A percentile compares a stretch with the other conserved stretches of the same genome.
Evolutionary conservation across 345 rosid species (phyloP).

Genomic region (Sisymbrium irio): DNA sequence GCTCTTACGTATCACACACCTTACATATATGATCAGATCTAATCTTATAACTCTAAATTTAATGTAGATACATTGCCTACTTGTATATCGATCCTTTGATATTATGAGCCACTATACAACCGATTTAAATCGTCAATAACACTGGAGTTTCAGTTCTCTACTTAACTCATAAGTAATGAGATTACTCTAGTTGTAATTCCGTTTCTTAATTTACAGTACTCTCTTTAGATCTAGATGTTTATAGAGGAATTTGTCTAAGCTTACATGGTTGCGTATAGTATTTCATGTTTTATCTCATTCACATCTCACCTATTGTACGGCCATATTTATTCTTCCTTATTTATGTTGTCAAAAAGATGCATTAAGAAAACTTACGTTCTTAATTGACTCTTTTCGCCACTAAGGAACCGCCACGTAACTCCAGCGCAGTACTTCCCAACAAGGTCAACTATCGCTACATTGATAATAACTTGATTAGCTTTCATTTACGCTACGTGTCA

Average conservation of each 20-base stretch:
- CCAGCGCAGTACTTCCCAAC: not conserved
- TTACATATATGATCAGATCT: not conserved
- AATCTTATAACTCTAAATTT: not conserved
- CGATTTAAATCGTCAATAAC: not conserved
- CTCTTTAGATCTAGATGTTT: not conserved
- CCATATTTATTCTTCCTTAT: not conserved
- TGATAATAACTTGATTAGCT: constrained; percentile 1
- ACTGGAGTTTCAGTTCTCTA: not conserved
- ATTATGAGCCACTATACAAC: not conserved
- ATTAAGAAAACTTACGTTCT: not conserved
- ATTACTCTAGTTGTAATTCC: not conserved
- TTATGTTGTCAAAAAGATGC: not conserved
- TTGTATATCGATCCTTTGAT: not conserved
- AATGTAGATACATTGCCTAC: not conserved
- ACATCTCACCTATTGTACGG: constrained; percentile 1
- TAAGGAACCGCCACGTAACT: constrained; percentile 2
- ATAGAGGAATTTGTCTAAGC: not conserved
- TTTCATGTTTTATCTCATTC: not conserved
- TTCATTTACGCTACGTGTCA: not conserved
- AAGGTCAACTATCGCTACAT: constrained; percentile 24
- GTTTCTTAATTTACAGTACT: not conserved
- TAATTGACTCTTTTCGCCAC: not conserved
- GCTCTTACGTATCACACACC: not conserved
- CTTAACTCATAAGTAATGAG: not conserved
- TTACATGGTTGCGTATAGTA: not conserved